These are phyloP conservation scores for Aspergillaceae sp. DNA, from an alignment of 2,329 filamentous ascomycete genomes.

Conservation along the genomic window DNA sequence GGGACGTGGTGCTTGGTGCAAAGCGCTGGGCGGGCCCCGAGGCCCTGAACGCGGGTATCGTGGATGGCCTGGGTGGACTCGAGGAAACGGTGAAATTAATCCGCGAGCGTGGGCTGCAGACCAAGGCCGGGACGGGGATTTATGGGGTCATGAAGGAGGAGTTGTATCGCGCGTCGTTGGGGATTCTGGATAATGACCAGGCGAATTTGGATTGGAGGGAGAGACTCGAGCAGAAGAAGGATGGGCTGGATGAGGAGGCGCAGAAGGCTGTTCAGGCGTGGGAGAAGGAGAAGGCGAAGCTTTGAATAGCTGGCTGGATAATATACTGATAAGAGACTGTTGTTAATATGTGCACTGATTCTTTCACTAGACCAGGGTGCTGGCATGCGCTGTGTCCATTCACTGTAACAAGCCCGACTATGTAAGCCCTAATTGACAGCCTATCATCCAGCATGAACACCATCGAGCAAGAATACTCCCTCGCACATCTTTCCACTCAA, in stretches of 20 bases:
- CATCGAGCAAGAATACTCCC: too few relatives aligned
- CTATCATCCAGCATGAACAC: too few relatives aligned
- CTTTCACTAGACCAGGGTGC: too few relatives aligned
- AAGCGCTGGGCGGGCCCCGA: conserved; percentile 55
- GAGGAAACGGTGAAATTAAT: conserved; percentile 57
- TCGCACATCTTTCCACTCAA: too few relatives aligned
- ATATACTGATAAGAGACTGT: too few relatives aligned
- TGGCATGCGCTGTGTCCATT: too few relatives aligned
- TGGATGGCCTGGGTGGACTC: conserved; percentile 59
- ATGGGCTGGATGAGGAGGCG: conserved; percentile 32
- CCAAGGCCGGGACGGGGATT: conserved; percentile 56
- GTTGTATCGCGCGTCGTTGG: conserved; percentile 62
- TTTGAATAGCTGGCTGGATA: conserved; percentile 10
- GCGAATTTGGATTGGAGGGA: conserved; percentile 36
- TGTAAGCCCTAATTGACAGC: too few relatives aligned
- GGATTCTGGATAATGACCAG: conserved; percentile 46
- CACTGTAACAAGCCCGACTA: too few relatives aligned
- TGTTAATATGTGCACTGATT: too few relatives aligned
- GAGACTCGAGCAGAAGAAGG: conserved; percentile 44
- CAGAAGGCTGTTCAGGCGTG: conserved; percentile 44
- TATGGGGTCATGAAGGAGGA: conserved; percentile 67
- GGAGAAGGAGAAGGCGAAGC: conserved; percentile 27
- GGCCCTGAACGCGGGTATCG: conserved; percentile 57
- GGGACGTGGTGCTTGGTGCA: conserved; percentile 64
- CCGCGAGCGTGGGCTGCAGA: conserved; percentile 48